phyloP scores from a whole-genome alignment of 129 eudicot species.

The Lactuca sativa region DNA sequence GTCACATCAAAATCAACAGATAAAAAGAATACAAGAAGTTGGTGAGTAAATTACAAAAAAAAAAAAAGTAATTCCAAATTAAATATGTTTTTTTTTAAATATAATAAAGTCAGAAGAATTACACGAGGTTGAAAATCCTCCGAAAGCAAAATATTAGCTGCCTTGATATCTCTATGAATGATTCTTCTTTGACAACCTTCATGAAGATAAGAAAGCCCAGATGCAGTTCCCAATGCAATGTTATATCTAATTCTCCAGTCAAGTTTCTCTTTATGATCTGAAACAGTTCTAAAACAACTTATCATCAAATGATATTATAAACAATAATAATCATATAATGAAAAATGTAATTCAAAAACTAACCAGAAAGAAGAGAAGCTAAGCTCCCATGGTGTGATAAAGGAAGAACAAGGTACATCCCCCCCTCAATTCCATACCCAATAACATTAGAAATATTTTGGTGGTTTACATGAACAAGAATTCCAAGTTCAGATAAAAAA shows the following conservation, averaged over 20 bases:
- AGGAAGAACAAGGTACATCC: conserved; percentile 94
- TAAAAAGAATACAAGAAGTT: not conserved
- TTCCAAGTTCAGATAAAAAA: conserved; percentile 88
- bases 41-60: not conserved
- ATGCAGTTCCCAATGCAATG: conserved; percentile 79
- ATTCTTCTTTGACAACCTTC: conserved; percentile 93
- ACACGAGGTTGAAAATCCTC: conserved; percentile 85
- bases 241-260: conserved; percentile 67
- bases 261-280: conserved; percentile 66
- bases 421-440: conserved; percentile 89
- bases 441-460: conserved; percentile 74
- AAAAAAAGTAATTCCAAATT: conserved; percentile 7
- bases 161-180: conserved; percentile 86
- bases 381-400: conserved; percentile 82
- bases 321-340: not conserved
- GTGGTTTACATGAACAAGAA: conserved; percentile 84
- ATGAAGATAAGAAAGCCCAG: conserved; percentile 88
- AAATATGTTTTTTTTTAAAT: not conserved
- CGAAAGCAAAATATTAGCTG: conserved; percentile 79
- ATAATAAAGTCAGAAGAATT: not conserved
- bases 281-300: not conserved
- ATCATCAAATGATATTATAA: not conserved
- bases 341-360: conserved; percentile 18
- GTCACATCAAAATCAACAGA: conserved; percentile 3
- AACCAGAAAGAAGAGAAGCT: conserved; percentile 64